Evolutionary conservation across 2,329 filamentous ascomycete species (phyloP).

Genomic region (Trichoderma asperellum): DNA sequence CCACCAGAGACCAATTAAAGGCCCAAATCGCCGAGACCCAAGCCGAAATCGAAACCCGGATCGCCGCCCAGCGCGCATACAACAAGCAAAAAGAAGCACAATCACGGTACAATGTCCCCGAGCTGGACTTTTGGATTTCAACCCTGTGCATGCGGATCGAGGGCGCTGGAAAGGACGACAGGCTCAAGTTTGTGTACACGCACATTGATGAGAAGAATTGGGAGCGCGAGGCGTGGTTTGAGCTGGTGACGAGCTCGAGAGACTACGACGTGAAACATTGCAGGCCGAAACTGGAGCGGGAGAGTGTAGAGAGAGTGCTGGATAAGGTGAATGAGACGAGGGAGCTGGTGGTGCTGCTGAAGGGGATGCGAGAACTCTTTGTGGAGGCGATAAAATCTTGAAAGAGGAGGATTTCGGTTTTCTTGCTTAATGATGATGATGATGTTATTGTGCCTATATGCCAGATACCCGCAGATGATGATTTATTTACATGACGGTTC

Average conservation of each 20-base stretch:
- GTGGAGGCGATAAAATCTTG: conserved; percentile 65
- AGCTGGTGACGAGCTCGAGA: conserved; percentile 76
- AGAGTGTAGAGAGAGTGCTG: conserved; percentile 75
- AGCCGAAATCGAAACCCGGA: conserved; percentile 67
- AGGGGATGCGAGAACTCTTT: conserved; percentile 82
- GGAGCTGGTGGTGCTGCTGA: conserved; percentile 72
- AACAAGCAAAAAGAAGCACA: conserved; percentile 79
- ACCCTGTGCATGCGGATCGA: conserved; percentile 89
- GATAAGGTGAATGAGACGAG: conserved; percentile 81
- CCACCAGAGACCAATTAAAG: conserved; percentile 60
- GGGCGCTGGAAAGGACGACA: conserved; percentile 80
- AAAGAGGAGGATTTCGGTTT: conserved; percentile 28
- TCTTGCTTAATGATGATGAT: not conserved
- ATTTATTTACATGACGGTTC: not conserved
- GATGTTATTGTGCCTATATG: not conserved
- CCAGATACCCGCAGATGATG: conserved; percentile 16
- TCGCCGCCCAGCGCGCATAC: conserved; percentile 73
- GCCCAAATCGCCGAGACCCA: conserved; percentile 69
- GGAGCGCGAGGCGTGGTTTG: conserved; percentile 91
- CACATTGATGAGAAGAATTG: conserved; percentile 86
- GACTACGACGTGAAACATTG: conserved; percentile 86
- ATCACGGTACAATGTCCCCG: conserved; percentile 85
- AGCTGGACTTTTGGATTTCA: conserved; percentile 94
- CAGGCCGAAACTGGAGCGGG: conserved; percentile 78
- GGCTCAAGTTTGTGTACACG: conserved; percentile 86